phyloP scores from a whole-genome alignment of 148 eudicot genomes.

The Cornus controversa region DNA sequence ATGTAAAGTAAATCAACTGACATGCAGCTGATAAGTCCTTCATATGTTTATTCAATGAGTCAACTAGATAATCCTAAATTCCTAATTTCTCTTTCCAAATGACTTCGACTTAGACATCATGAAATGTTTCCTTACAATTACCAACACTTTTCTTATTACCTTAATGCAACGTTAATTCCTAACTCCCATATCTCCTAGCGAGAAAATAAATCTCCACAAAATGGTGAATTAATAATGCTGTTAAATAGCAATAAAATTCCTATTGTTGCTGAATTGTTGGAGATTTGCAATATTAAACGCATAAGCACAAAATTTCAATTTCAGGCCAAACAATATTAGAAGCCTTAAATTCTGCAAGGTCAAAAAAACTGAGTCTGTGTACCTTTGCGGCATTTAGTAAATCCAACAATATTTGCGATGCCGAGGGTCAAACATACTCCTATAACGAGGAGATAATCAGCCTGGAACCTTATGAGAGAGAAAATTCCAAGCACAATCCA shows the following conservation, averaged over 20 bases:
- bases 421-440: conserved; percentile 95
- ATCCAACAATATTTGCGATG: conserved; percentile 88
- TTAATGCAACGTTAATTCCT: neutral
- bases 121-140: too few relatives aligned
- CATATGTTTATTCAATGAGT: too few relatives aligned
- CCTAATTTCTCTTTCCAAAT: too few relatives aligned
- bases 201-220: neutral
- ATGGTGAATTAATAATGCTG: neutral
- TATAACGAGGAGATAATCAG: conserved; percentile 92
- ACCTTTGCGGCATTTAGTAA: conserved; percentile 98
- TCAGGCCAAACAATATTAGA: neutral
- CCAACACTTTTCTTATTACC: neutral
- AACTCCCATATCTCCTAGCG: neutral
- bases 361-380: conserved; percentile 7
- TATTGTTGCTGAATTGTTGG: neutral
- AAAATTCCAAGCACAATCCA: conserved; percentile 86
- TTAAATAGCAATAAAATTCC: neutral
- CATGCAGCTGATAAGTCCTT: neutral
- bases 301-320: neutral
- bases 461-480: conserved; percentile 94
- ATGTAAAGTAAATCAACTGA: too few relatives aligned
- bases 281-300: neutral
- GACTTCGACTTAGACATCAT: neutral
- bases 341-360: conserved; percentile 2
- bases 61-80: too few relatives aligned